phyloP scores from a whole-genome alignment of 2,329 filamentous ascomycete genomes.

The Penicillium capsulatum region DNA sequence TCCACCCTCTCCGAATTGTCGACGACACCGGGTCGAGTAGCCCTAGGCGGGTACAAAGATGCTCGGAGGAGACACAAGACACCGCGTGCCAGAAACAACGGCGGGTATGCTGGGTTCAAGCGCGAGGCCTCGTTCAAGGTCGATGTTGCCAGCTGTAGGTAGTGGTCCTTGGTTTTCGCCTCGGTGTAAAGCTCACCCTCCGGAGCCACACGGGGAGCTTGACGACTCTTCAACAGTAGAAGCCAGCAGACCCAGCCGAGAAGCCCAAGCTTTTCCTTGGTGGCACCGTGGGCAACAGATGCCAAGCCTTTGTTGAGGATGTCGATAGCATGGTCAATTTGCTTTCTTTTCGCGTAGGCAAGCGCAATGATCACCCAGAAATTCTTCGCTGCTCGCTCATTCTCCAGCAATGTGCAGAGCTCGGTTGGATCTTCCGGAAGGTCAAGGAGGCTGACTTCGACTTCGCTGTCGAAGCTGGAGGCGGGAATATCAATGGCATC shows the following conservation, averaged over 20 bases:
- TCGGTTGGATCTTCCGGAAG: constrained; percentile 91
- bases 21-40: constrained; percentile 56
- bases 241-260: constrained; percentile 85
- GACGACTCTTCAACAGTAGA: constrained; percentile 81
- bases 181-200: constrained; percentile 65
- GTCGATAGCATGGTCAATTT: constrained; percentile 76
- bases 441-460: constrained; percentile 90
- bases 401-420: constrained; percentile 90
- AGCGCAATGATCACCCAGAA: constrained; percentile 99
- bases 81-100: constrained; percentile 84
- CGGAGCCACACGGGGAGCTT: constrained; percentile 64
- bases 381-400: constrained; percentile 82
- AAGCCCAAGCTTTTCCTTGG: constrained; percentile 80
- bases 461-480: constrained; percentile 59
- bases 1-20: constrained; percentile 70
- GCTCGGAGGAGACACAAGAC: constrained; percentile 84
- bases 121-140: constrained; percentile 93
- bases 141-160: constrained; percentile 82
- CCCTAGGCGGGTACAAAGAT: constrained; percentile 72
- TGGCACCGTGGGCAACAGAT: constrained; percentile 64
- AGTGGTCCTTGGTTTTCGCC: constrained; percentile 86
- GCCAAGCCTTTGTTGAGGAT: constrained; percentile 68
- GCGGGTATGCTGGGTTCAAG: constrained; percentile 87
- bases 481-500: constrained; percentile 62
- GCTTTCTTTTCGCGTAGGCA: constrained; percentile 93